Conservation (phyloP, 176 grass and related monocot species). For the Rhynchospora breviuscula region DNA sequence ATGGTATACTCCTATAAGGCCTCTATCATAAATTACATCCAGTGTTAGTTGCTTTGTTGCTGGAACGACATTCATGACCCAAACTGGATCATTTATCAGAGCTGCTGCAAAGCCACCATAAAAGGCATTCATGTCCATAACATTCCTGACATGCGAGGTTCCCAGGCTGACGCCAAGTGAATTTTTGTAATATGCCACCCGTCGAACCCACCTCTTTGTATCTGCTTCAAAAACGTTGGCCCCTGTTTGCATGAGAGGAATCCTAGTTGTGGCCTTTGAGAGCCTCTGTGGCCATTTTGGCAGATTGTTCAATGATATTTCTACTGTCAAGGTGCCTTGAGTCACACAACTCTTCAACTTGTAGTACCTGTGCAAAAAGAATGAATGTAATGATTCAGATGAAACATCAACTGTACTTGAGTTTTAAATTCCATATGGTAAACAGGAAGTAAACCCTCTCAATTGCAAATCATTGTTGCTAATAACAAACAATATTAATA, state of each 20-base stretch:
- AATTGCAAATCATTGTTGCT: background rate
- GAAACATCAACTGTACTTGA: background rate
- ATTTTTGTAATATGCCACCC: slow-evolving; percentile 78
- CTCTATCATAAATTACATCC: slow-evolving; percentile 73
- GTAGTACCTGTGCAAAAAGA: slow-evolving; percentile 50
- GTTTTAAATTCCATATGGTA: background rate
- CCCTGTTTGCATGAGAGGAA: slow-evolving; percentile 46
- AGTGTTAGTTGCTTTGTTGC: slow-evolving; percentile 60
- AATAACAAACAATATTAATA: background rate
- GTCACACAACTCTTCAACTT: slow-evolving; percentile 74
- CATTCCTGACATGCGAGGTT: slow-evolving; percentile 44
- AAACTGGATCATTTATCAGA: slow-evolving; percentile 62
- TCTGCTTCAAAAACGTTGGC: slow-evolving; percentile 55
- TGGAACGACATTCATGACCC: slow-evolving; percentile 97
- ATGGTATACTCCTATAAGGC: slow-evolving; percentile 90
- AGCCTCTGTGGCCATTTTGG: slow-evolving; percentile 73
- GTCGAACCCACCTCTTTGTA: slow-evolving; percentile 51
- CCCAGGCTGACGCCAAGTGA: slow-evolving; percentile 71
- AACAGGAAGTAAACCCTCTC: background rate
- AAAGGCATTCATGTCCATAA: slow-evolving; percentile 97
- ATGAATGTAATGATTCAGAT: background rate
- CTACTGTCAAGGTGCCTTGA: slow-evolving; percentile 34
- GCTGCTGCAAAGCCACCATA: slow-evolving; percentile 71
- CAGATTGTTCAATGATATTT: slow-evolving; percentile 58
- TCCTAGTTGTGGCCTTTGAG: slow-evolving; percentile 52